These are phyloP conservation scores for Epithemia pelagica DNA, from an alignment of 108 stramenopile species.

Conservation along the genomic window DNA sequence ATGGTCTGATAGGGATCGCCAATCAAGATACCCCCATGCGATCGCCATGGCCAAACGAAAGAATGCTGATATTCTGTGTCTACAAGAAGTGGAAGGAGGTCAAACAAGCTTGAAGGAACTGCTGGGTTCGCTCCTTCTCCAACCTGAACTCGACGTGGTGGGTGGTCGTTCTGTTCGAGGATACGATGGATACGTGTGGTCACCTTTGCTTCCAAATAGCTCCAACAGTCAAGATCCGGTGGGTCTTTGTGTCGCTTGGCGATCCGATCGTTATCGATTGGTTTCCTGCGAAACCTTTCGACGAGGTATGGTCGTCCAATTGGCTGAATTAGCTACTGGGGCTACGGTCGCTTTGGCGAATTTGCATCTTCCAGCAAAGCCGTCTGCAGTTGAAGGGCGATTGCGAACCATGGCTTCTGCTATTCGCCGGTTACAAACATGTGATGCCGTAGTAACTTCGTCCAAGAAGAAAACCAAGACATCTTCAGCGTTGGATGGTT, in stretches of 20 bases:
- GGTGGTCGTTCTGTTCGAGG: neutral
- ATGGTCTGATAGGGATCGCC: slow-evolving; percentile 12
- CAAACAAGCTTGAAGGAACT: neutral
- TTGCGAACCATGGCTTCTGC: slow-evolving; percentile 27
- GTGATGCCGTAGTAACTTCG: slow-evolving; percentile 1
- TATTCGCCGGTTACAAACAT: slow-evolving; percentile 16
- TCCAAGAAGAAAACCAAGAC: neutral
- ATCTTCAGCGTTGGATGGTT: slow-evolving; percentile 18
- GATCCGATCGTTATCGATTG: slow-evolving; percentile 23
- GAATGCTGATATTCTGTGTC: slow-evolving; percentile 36
- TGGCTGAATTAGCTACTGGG: slow-evolving; percentile 15
- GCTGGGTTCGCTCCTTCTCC: neutral
- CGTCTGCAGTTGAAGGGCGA: slow-evolving; percentile 26
- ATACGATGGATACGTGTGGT: slow-evolving; percentile 35
- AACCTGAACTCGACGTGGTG: neutral
- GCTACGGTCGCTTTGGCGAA: slow-evolving; percentile 32
- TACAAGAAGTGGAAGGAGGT: slow-evolving; percentile 43
- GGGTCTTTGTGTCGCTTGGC: slow-evolving; percentile 42
- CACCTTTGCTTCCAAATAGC: slow-evolving; percentile 9
- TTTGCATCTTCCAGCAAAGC: slow-evolving; percentile 38
- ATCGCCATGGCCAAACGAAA: slow-evolving; percentile 31
- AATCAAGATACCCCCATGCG: slow-evolving; percentile 23
- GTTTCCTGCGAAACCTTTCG: slow-evolving; percentile 20
- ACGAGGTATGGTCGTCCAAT: slow-evolving; percentile 37
- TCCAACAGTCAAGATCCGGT: slow-evolving; percentile 22